These are phyloP conservation scores for Taphrina deformans DNA, from an alignment of 1,139 yeast genomes.

Conservation along the genomic window DNA sequence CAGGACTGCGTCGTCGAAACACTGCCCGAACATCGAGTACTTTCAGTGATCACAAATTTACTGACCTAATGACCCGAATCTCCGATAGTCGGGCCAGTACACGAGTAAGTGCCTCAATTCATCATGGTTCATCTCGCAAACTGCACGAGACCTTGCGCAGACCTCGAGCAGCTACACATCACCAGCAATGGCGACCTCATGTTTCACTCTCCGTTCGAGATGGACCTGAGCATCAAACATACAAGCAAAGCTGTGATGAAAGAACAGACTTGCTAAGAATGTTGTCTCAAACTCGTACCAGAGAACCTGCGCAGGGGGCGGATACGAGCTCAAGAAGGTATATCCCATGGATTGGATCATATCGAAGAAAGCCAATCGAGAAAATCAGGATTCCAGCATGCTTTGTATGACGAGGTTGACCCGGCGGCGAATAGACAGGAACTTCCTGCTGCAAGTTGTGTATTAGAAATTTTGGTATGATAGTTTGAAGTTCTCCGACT, in stretches of 20 bases:
- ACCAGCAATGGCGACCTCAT: not conserved
- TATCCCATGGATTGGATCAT: not conserved
- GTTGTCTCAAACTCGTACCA: not conserved
- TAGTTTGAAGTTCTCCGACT: not conserved
- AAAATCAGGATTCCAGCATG: slow-evolving; percentile 1
- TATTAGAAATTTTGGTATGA: not conserved
- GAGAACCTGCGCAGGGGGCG: not conserved
- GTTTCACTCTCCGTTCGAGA: not conserved
- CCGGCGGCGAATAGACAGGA: no score
- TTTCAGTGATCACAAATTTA: not conserved
- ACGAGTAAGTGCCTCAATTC: not conserved
- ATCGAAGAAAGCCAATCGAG: not conserved
- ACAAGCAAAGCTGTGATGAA: not conserved
- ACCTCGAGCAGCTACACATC: not conserved
- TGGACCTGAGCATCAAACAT: not conserved
- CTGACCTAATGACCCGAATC: not conserved
- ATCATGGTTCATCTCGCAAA: not conserved
- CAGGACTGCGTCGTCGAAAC: not conserved
- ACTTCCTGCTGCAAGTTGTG: not conserved
- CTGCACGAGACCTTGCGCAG: not conserved
- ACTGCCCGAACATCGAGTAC: not conserved
- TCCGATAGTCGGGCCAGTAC: not conserved
- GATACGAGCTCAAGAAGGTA: not conserved
- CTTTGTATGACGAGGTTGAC: not conserved
- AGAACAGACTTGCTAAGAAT: not conserved